phyloP scores from a whole-genome alignment of 192 early-diverging fungal species.

The Dissophora ornata region DNA sequence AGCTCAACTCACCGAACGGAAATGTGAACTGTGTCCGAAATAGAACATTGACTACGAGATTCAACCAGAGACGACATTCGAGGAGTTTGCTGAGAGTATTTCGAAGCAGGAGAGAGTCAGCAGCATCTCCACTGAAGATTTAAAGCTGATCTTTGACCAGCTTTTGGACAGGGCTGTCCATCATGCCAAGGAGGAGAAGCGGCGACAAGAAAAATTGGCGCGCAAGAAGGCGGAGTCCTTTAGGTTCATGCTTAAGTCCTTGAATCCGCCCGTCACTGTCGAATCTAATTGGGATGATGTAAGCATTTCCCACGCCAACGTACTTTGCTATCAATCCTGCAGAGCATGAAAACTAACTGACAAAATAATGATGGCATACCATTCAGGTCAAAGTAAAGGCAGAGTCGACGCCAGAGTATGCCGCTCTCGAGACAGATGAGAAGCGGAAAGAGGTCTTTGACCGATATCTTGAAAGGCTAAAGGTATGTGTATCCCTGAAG shows the following conservation, averaged over 20 bases:
- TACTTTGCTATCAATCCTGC: no score
- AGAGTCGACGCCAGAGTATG: conserved; percentile 69
- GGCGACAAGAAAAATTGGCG: conserved; percentile 73
- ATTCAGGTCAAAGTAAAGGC: conserved; percentile 18
- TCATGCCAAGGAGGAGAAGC: conserved; percentile 76
- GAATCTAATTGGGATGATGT: conserved; percentile 79
- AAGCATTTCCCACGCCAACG: no score
- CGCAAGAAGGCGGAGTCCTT: conserved; percentile 84
- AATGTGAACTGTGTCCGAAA: no score
- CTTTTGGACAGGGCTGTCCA: conserved; percentile 68
- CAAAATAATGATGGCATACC: conserved; percentile 11
- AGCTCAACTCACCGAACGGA: no score
- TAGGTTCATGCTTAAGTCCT: conserved; percentile 74
- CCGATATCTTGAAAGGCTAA: conserved; percentile 71
- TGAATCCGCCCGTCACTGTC: conserved; percentile 69
- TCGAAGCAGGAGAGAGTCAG: conserved; percentile 42
- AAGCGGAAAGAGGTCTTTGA: conserved; percentile 80
- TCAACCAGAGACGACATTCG: conserved; percentile 58
- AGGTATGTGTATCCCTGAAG: conserved; percentile 66
- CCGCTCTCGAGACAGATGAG: conserved; percentile 72
- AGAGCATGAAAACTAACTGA: neutral
- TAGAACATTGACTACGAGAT: conserved; percentile 62
- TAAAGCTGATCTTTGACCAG: conserved; percentile 65
- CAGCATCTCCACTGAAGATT: conserved; percentile 40
- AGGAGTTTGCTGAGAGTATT: conserved; percentile 43